Conservation (phyloP, 73 alveolate species). For the Paramecium bursaria region DNA sequence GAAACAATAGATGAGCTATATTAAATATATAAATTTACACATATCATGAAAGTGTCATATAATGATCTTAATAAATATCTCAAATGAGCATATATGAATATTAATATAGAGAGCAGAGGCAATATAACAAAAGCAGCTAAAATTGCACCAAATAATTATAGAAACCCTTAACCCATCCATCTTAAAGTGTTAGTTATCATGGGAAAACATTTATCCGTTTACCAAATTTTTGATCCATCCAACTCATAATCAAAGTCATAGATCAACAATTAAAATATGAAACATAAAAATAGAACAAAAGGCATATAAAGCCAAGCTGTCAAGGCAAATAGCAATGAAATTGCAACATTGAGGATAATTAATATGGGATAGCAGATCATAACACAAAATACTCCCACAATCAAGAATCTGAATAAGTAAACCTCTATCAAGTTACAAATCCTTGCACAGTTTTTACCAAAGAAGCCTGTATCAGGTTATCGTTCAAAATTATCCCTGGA, state of each 20-base stretch:
- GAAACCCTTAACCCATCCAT: too few species aligned
- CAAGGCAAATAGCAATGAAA: slow-evolving; percentile 33
- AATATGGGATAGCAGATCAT: slow-evolving; percentile 51
- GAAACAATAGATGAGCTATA: slow-evolving; percentile 65
- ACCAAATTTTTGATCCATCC: not conserved
- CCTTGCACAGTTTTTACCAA: slow-evolving; percentile 69
- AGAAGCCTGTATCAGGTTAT: slow-evolving; percentile 74
- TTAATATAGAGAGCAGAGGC: slow-evolving; percentile 59
- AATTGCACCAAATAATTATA: slow-evolving; percentile 59
- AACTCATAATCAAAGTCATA: slow-evolving; percentile 64
- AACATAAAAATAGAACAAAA: slow-evolving; percentile 45
- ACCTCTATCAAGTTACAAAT: slow-evolving; percentile 73
- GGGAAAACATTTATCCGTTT: slow-evolving; percentile 10
- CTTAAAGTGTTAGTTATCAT: too few species aligned
- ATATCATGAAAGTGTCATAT: slow-evolving; percentile 71
- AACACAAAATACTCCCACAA: slow-evolving; percentile 70
- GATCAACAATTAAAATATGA: slow-evolving; percentile 46
- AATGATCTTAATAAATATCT: slow-evolving; percentile 58
- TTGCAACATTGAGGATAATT: slow-evolving; percentile 27
- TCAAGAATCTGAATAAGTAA: slow-evolving; percentile 62
- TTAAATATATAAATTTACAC: not conserved
- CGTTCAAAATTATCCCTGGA: slow-evolving; percentile 75
- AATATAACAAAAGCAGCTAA: slow-evolving; percentile 59
- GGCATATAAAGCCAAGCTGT: slow-evolving; percentile 53
- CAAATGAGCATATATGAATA: slow-evolving; percentile 62